Percentiles rank a stretch among this genome's conserved stretches.
Conservation (phyloP, 2,329 filamentous ascomycete species). For the Chrysoporthe deuterocubensis region DNA sequence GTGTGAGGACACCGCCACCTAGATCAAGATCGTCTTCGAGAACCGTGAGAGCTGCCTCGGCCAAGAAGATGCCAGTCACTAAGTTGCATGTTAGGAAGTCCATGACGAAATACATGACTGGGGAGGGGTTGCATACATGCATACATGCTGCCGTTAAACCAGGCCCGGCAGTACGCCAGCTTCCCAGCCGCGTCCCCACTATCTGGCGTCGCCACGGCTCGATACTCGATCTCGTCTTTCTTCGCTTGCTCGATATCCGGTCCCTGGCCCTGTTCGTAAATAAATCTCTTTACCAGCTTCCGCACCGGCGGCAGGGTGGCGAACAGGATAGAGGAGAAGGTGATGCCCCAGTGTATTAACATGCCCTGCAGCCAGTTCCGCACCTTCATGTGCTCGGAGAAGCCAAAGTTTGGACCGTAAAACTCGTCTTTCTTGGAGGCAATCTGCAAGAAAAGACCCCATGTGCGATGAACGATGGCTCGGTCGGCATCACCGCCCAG, state of each 20-base stretch:
- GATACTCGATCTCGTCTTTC: slow-evolving; percentile 66
- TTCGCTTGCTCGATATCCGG: slow-evolving; percentile 55
- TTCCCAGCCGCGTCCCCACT: slow-evolving; percentile 41
- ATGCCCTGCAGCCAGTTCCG: slow-evolving; percentile 56
- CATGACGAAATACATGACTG: background rate
- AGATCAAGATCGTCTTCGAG: slow-evolving; percentile 65
- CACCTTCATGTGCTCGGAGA: slow-evolving; percentile 57
- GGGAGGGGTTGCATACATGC: slow-evolving; percentile 50
- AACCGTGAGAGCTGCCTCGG: slow-evolving; percentile 67
- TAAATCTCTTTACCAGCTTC: slow-evolving; percentile 46
- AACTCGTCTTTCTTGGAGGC: slow-evolving; percentile 49
- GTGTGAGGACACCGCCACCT: slow-evolving; percentile 69
- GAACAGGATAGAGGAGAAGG: slow-evolving; percentile 49
- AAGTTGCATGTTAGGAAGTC: slow-evolving; percentile 20
- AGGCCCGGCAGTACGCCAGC: slow-evolving; percentile 59
- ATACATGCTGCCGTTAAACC: slow-evolving; percentile 67
- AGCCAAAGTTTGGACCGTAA: slow-evolving; percentile 67
- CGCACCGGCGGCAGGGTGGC: slow-evolving; percentile 51
- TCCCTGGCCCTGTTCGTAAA: slow-evolving; percentile 61
- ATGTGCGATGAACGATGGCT: slow-evolving; percentile 62
- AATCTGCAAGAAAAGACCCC: slow-evolving; percentile 60
- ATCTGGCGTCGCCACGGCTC: slow-evolving; percentile 67
- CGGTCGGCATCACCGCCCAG: slow-evolving; percentile 54
- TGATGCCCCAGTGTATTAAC: slow-evolving; percentile 52
- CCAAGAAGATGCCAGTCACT: slow-evolving; percentile 69